Conservation (phyloP, 1,284 basidiomycete species). For the Trametes sp. region DNA sequence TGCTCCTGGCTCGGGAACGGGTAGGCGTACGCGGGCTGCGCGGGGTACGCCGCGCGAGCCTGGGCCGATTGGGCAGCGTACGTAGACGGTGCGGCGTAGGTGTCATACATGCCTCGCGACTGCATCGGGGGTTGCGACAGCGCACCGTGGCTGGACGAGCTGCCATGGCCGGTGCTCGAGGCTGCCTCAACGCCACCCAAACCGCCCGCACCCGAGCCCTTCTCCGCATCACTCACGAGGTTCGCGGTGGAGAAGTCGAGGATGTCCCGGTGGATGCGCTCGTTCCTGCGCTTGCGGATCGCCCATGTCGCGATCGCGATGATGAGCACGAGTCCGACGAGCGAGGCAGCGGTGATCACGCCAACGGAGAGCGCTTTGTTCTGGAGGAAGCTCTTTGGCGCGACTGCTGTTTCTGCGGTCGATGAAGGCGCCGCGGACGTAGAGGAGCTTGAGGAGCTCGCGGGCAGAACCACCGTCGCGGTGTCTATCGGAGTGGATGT, state of each 20-base stretch:
- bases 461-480: slow-evolving; percentile 35
- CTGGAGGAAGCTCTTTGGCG: slow-evolving; percentile 57
- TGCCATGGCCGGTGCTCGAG: slow-evolving; percentile 38
- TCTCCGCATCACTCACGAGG: slow-evolving; percentile 42
- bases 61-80: slow-evolving; percentile 17
- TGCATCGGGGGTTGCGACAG: slow-evolving; percentile 12
- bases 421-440: slow-evolving; percentile 27
- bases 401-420: slow-evolving; percentile 24
- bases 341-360: slow-evolving; percentile 61
- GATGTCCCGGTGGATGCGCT: slow-evolving; percentile 54
- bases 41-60: slow-evolving; percentile 17
- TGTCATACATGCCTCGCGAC: slow-evolving; percentile 33
- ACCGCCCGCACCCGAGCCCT: slow-evolving; percentile 26
- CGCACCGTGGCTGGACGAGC: slow-evolving; percentile 44
- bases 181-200: slow-evolving; percentile 3
- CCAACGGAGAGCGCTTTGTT: slow-evolving; percentile 67
- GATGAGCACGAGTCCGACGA: slow-evolving; percentile 58
- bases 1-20: slow-evolving; percentile 19
- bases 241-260: slow-evolving; percentile 60
- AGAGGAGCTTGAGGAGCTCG: slow-evolving; percentile 29
- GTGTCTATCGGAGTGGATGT: slow-evolving; percentile 34
- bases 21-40: slow-evolving; percentile 26
- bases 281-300: slow-evolving; percentile 57
- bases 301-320: slow-evolving; percentile 53
- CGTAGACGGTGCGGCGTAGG: slow-evolving; percentile 15